Base-by-base conservation (phyloP, 768 basidiomycete species). In the Mycena latifolia region DNA sequence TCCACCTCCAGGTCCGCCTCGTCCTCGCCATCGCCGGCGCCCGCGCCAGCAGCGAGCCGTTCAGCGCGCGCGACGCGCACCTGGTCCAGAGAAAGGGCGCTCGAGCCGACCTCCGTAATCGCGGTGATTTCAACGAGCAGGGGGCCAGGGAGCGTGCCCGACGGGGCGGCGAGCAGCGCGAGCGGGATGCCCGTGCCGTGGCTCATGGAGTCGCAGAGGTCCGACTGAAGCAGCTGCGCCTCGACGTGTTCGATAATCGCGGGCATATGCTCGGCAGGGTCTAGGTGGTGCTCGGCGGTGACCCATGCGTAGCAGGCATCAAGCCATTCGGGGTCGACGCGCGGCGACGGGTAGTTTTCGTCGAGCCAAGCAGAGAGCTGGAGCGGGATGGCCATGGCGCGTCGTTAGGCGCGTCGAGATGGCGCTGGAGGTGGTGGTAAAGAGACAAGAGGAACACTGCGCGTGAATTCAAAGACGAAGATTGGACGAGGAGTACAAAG, bases 31-130 rank as follows among this genome's bases (percentile, higher is more conserved):
- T 82, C 83, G 25, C 80, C 78, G 41, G 74, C 74, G 37, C 77
- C 77, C 17, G 77, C 78, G 43, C 82, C 90, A 10, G 88, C 84
- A 51, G 88, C 86, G 58, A 86, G 79, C 35, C 94, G 81, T 71
- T 92, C 90, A 65, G 87, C 86, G 20, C 85, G 84, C 15, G 88
- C 87, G 57, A 88, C 82, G 24, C 91, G 84, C 25, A 87, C 85
- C 70, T 92, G 92, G 65, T 91, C 85, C 20, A 98, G 83, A 55
- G 82, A 88, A 72, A 94, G 93, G 0, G 96, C 96, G 69, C 95
- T 95, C 47, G 86, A 80, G 0, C 91, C 93, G 24, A 98, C 90
- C 61, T 98, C 96, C 20, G 88, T 93, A n/a, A 97, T 85, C 17
- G 86, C 82, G 20, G 81, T 77, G 28, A 98, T 85, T 72, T 98